Conservation (phyloP, 352 stramenopile genomes). For the Phytophthora sp. region DNA sequence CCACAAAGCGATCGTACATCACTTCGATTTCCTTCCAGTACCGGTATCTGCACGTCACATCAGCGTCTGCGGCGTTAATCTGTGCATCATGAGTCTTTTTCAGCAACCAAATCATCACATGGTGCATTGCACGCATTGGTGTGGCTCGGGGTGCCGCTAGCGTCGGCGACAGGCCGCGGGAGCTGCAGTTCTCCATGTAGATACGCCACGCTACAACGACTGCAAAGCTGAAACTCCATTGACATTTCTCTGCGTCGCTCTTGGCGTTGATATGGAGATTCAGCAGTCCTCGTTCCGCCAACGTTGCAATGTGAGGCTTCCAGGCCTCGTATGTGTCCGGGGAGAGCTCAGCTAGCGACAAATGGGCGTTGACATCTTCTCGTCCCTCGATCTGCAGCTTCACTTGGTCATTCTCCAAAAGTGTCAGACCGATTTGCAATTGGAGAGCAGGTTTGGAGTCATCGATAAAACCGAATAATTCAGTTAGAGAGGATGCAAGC, state of each 20-base stretch:
- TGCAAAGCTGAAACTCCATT: constrained; percentile 35
- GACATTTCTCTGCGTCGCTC: background rate
- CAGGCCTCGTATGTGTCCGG: constrained; percentile 18
- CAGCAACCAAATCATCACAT: constrained; percentile 70
- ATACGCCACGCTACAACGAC: constrained; percentile 45
- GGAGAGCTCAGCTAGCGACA: constrained; percentile 39
- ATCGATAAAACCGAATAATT: constrained; percentile 1
- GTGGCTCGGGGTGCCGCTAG: constrained; percentile 11
- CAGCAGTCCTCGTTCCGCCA: constrained; percentile 41
- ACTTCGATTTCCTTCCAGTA: constrained; percentile 67
- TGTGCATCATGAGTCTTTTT: constrained; percentile 25
- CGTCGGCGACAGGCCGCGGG: constrained; percentile 5
- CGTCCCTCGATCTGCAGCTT: constrained; percentile 10
- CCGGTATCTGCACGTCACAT: constrained; percentile 41
- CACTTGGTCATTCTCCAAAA: constrained; percentile 19
- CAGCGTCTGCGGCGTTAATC: background rate
- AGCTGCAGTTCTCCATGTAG: constrained; percentile 31
- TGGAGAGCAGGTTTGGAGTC: background rate
- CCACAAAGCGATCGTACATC: constrained; percentile 45
- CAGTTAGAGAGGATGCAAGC: constrained; percentile 6
- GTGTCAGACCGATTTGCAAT: constrained; percentile 19
- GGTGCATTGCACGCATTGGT: constrained; percentile 39
- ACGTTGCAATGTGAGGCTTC: constrained; percentile 17
- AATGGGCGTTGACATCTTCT: background rate
- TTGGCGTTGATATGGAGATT: constrained; percentile 41